Evolutionary conservation across 495 filamentous ascomycete genomes (phyloP).

Genomic region (Penicillium riverlandense): DNA sequence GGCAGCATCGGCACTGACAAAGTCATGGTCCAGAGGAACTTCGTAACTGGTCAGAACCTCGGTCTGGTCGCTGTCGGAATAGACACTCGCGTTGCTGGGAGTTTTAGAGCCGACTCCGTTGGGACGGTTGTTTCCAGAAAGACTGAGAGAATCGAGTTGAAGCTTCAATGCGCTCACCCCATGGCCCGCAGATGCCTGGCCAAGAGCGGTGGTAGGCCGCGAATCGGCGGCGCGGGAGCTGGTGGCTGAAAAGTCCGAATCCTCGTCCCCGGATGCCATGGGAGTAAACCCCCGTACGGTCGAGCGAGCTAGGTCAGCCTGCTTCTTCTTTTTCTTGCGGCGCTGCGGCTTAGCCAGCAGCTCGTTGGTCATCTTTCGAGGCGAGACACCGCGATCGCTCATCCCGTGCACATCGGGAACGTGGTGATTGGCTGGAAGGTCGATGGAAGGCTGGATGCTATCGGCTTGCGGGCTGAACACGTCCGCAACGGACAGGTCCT

Average conservation of each 20-base stretch:
- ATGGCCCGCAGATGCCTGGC: slow-evolving; percentile 49
- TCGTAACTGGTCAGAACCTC: slow-evolving; percentile 73
- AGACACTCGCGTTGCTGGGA: slow-evolving; percentile 47
- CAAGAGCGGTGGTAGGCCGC: slow-evolving; percentile 15
- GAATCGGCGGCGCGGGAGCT: slow-evolving; percentile 40
- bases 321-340: slow-evolving; percentile 48
- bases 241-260: slow-evolving; percentile 61
- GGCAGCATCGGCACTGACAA: slow-evolving; percentile 64
- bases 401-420: slow-evolving; percentile 19
- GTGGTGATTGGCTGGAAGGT: slow-evolving; percentile 17
- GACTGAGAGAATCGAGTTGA: slow-evolving; percentile 63
- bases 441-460: slow-evolving; percentile 20
- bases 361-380: slow-evolving; percentile 15
- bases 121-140: slow-evolving; percentile 32
- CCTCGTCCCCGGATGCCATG: slow-evolving; percentile 76
- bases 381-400: slow-evolving; percentile 7
- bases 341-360: slow-evolving; percentile 28
- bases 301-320: slow-evolving; percentile 56
- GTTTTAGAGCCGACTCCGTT: slow-evolving; percentile 35
- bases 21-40: slow-evolving; percentile 81
- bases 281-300: slow-evolving; percentile 83
- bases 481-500: slow-evolving; percentile 39
- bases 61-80: slow-evolving; percentile 50
- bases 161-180: slow-evolving; percentile 75
- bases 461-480: slow-evolving; percentile 40